These are phyloP conservation scores for Pseudogymnoascus sp. DNA, from an alignment of 2,329 filamentous ascomycete genomes.

Conservation along the genomic window DNA sequence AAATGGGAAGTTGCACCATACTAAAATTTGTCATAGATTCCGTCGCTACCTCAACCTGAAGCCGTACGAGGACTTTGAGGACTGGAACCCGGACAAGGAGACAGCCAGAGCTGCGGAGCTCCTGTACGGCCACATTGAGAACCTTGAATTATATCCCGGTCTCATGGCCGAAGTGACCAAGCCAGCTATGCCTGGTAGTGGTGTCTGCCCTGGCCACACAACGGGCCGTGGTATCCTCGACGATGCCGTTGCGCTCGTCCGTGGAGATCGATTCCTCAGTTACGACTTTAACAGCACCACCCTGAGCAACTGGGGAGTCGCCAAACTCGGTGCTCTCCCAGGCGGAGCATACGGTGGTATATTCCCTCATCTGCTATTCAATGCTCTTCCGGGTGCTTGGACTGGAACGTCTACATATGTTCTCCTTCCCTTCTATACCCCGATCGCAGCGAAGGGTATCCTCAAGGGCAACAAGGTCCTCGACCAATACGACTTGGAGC, in stretches of 20 bases:
- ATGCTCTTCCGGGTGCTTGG: slow-evolving; percentile 38
- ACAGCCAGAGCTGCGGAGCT: slow-evolving; percentile 35
- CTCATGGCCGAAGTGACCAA: slow-evolving; percentile 48
- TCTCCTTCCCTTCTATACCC: slow-evolving; percentile 43
- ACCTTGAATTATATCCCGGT: slow-evolving; percentile 50
- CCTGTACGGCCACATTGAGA: slow-evolving; percentile 43
- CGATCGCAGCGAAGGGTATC: slow-evolving; percentile 38
- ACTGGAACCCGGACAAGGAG: slow-evolving; percentile 42
- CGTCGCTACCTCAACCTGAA: slow-evolving; percentile 43
- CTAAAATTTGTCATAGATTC: slow-evolving; percentile 30
- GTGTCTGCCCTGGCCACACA: slow-evolving; percentile 37
- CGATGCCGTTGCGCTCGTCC: slow-evolving; percentile 39
- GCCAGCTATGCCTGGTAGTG: slow-evolving; percentile 39
- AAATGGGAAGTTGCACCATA: background rate
- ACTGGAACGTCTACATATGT: slow-evolving; percentile 41
- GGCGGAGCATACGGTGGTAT: slow-evolving; percentile 39
- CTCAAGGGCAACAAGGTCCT: slow-evolving; percentile 38
- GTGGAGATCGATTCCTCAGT: slow-evolving; percentile 38
- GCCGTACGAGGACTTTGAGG: slow-evolving; percentile 40
- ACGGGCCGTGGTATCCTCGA: slow-evolving; percentile 38
- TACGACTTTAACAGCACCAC: slow-evolving; percentile 41
- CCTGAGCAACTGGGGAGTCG: slow-evolving; percentile 41
- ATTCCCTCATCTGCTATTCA: slow-evolving; percentile 36
- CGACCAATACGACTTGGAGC: slow-evolving; percentile 36
- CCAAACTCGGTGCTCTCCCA: slow-evolving; percentile 31